phyloP scores from a whole-genome alignment of 441 rosid species.

The Lepidium campestre region DNA sequence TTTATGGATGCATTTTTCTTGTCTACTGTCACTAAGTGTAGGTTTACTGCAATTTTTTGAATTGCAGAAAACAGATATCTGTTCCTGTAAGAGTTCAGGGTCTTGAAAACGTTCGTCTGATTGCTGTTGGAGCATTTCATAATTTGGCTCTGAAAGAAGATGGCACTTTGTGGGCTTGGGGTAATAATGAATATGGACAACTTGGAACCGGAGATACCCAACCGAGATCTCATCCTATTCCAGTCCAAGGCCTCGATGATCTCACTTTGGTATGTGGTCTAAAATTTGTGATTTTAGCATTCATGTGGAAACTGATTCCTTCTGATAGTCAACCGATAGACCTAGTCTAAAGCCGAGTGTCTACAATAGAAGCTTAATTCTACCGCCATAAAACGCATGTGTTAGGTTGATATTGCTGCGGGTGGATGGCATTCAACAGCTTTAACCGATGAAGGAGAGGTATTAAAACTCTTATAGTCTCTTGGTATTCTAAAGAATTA shows the following conservation, averaged over 20 bases:
- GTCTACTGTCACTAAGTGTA: neutral
- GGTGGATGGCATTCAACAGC: constrained; percentile 99
- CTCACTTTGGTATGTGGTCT: constrained; percentile 57
- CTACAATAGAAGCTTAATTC: neutral
- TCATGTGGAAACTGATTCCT: neutral
- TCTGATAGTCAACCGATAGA: neutral
- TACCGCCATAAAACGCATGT: neutral
- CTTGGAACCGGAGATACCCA: constrained; percentile 99
- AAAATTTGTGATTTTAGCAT: neutral
- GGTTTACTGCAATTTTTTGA: neutral
- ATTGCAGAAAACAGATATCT: constrained; percentile 86
- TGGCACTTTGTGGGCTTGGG: constrained; percentile 98
- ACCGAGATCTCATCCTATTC: constrained; percentile 93
- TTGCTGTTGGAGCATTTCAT: constrained; percentile 98
- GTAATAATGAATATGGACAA: constrained; percentile 97
- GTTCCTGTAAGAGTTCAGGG: constrained; percentile 98
- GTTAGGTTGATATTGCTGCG: constrained; percentile 95
- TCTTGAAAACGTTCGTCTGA: constrained; percentile 77
- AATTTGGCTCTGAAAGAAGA: constrained; percentile 95
- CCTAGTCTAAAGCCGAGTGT: neutral
- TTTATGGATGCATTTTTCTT: neutral
- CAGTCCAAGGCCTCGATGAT: constrained; percentile 77
- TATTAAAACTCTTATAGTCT: constrained; percentile 23
- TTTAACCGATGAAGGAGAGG: constrained; percentile 80
- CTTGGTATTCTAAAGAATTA: neutral